Conservation (phyloP, 177 flowering plant genomes). For the Vitis hybrid region DNA sequence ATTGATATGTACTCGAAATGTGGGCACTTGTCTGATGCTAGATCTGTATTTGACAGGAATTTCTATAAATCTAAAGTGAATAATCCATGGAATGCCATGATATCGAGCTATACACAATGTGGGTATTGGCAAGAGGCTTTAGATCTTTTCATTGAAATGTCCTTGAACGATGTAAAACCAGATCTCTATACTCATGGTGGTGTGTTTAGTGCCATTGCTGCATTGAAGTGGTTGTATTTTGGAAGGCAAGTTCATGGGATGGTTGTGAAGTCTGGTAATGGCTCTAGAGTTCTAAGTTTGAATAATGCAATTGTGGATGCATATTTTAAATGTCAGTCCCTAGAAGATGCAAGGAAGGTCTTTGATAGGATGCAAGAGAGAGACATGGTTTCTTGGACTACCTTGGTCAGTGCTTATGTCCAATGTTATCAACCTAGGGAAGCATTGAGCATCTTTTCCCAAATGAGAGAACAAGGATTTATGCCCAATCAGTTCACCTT, state of each 20-base stretch:
- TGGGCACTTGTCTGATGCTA: slow-evolving; percentile 42
- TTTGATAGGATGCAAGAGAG: slow-evolving; percentile 52
- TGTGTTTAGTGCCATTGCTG: slow-evolving; percentile 46
- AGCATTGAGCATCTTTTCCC: slow-evolving; percentile 39
- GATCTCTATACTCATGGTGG: slow-evolving; percentile 56
- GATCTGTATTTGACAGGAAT: slow-evolving; percentile 39
- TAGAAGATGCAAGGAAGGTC: slow-evolving; percentile 47
- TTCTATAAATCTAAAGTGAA: slow-evolving; percentile 33
- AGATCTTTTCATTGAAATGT: slow-evolving; percentile 39
- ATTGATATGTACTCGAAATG: slow-evolving; percentile 69
- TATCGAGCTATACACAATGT: slow-evolving; percentile 47
- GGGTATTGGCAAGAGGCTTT: slow-evolving; percentile 41
- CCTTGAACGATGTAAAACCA: slow-evolving; percentile 24
- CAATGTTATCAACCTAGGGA: slow-evolving; percentile 36
- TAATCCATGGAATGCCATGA: slow-evolving; percentile 70
- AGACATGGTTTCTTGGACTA: slow-evolving; percentile 67
- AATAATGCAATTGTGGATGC: slow-evolving; percentile 57
- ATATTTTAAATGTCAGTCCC: slow-evolving; percentile 58
- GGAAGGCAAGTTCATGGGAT: slow-evolving; percentile 47
- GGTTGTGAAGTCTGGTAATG: slow-evolving; percentile 43
- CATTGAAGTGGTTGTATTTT: slow-evolving; percentile 25
- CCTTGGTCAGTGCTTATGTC: slow-evolving; percentile 49
- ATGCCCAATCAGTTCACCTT: slow-evolving; percentile 52
- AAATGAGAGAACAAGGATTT: slow-evolving; percentile 50
- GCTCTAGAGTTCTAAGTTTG: slow-evolving; percentile 26